Base-by-base conservation (phyloP, 202 grass and related monocot genomes). In the Digitaria exilis region DNA sequence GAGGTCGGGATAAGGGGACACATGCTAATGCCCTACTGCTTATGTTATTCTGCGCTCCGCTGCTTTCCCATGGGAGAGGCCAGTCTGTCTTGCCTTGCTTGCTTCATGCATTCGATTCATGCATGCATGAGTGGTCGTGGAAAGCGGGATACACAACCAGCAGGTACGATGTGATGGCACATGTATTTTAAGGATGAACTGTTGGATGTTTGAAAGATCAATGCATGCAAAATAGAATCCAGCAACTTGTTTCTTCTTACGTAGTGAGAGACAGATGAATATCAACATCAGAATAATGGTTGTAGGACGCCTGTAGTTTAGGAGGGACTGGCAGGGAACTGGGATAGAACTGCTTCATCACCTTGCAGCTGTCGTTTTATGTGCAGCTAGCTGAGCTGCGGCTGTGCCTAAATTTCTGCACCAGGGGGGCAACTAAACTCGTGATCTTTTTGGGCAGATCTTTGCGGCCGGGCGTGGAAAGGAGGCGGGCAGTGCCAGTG, bases 381-480 rank as follows among this genome's bases (percentile, higher is more conserved):
- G 26, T 48, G 73, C 12, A 31, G 39, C 5, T 0, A 4, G 11
- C 29, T 10, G 24, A n/a, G 2, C 14, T 50, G 17, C 18, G 37
- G 37, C 34, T 80, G 76, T 80, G 76, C 87, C 82, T 85, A 58
- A 77, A 30, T 85, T 89, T 85, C 71, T 77, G 82, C 55, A 85
- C 69, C 81, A 39, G 55, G 65, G 37, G 15, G 44, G 65, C 78
- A 71, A 65, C 55, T 71, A 79, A 84, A 79, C 7, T 67, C 26
- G 76, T 46, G 72, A 89, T 85, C 76, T 84, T 80, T 80, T 88
- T 84, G 69, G 65, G 77, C 87, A 88, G 87, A 88, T 88, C 87
- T 75, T 73, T 7, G 76, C 41, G 69, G 35, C 21, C 29, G 61
- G 61, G 77, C 49, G 78, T 32, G 75, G 66, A 75, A 70, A 30